Percentiles rank a stretch among this genome's conserved stretches.
These are phyloP conservation scores for Xylaria hypoxylon DNA, from an alignment of 2,329 filamentous ascomycete genomes.

Conservation along the genomic window DNA sequence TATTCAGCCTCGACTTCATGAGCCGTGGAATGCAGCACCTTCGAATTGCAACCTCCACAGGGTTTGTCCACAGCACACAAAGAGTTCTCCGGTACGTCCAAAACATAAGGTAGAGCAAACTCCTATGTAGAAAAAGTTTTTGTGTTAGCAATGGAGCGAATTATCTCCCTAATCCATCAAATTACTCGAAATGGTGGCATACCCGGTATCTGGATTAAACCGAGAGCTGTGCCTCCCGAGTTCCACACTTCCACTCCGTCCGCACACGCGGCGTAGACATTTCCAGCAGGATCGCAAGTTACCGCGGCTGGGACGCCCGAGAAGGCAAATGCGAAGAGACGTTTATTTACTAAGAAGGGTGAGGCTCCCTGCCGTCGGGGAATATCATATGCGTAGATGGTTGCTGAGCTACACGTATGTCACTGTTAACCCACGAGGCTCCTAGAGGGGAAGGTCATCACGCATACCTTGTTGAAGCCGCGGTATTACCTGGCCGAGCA, in stretches of 20 bases:
- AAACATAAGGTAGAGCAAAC: slow-evolving; percentile 61
- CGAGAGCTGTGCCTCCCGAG: slow-evolving; percentile 57
- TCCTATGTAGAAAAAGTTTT: slow-evolving; percentile 39
- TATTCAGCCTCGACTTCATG: not conserved
- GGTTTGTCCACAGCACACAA: slow-evolving; percentile 60
- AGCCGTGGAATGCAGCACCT: not conserved
- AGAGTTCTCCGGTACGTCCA: slow-evolving; percentile 56
- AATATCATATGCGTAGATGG: slow-evolving; percentile 64
- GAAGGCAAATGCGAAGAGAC: slow-evolving; percentile 63
- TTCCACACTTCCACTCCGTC: slow-evolving; percentile 65
- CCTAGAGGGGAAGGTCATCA: not conserved
- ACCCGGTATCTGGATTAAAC: slow-evolving; percentile 55
- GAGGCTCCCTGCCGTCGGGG: slow-evolving; percentile 48
- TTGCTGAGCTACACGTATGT: slow-evolving; percentile 46
- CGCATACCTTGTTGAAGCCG: slow-evolving; percentile 48
- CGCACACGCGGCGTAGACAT: slow-evolving; percentile 61
- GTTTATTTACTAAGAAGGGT: slow-evolving; percentile 60
- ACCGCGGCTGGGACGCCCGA: slow-evolving; percentile 59
- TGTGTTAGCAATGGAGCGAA: slow-evolving; percentile 12
- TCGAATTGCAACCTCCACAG: slow-evolving; percentile 57
- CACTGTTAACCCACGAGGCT: slow-evolving; percentile 10
- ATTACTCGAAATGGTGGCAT: slow-evolving; percentile 28
- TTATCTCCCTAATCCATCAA: not conserved
- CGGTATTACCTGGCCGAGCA: slow-evolving; percentile 46
- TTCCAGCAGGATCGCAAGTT: slow-evolving; percentile 56